A percentile compares a stretch with the other conserved stretches of the same genome.
phyloP scores from a whole-genome alignment of 129 eudicot species.

The Helichrysum umbraculigerum region DNA sequence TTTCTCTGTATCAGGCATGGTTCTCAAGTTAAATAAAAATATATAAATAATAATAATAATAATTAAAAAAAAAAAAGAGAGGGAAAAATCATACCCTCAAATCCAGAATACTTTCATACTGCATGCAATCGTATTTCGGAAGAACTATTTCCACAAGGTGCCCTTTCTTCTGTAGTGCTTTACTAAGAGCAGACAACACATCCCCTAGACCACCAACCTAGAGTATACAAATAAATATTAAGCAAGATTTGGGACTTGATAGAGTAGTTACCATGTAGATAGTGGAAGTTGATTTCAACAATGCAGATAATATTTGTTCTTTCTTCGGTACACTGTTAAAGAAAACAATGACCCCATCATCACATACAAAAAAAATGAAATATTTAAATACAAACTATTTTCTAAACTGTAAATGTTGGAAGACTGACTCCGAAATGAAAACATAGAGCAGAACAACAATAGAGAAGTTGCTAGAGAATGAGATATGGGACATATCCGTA shows the following conservation, averaged over 20 bases:
- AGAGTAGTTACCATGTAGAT: neutral
- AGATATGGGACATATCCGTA: neutral
- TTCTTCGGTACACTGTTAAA: neutral
- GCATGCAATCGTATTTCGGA: conserved; percentile 97
- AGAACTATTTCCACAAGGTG: conserved; percentile 90
- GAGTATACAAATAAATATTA: conserved; percentile 1
- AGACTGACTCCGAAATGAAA: neutral
- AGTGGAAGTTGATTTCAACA: conserved; percentile 1
- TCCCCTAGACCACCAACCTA: conserved; percentile 99
- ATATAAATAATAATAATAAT: too few species aligned
- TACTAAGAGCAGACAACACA: conserved; percentile 94
- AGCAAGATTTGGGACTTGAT: conserved; percentile 15
- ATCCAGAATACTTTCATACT: conserved; percentile 62
- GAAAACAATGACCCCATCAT: conserved; percentile 3
- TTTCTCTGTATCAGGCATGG: conserved; percentile 6
- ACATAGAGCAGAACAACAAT: neutral
- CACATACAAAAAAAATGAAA: neutral
- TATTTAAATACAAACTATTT: neutral
- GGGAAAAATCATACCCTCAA: conserved; percentile 52
- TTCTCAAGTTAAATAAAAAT: neutral
- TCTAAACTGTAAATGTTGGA: neutral
- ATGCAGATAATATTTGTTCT: conserved; percentile 1
- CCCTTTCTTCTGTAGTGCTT: conserved; percentile 89
- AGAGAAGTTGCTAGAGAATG: neutral
- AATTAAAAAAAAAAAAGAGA: conserved; percentile 2